These are phyloP conservation scores for Botryococcus braunii DNA, from an alignment of 163 green algal species.

Conservation along the genomic window DNA sequence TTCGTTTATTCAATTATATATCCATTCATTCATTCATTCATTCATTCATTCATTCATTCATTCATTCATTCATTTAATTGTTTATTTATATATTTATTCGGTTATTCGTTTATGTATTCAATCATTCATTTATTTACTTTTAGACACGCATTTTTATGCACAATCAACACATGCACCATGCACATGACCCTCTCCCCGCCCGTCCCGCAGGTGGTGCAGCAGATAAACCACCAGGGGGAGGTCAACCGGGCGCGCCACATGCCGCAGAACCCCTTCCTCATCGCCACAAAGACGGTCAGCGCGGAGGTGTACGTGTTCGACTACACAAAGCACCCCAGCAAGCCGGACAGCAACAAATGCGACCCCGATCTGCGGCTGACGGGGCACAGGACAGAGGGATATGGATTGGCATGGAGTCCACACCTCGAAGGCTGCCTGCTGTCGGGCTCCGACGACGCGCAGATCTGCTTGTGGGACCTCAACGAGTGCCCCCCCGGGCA, in stretches of 20 bases:
- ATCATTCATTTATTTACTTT: too few relatives aligned
- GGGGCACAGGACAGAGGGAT: slow-evolving; percentile 85
- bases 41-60: too few relatives aligned
- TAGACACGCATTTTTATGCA: too few relatives aligned
- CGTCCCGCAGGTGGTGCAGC: slow-evolving; percentile 54
- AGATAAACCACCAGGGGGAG: slow-evolving; percentile 73
- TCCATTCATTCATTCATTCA: too few relatives aligned
- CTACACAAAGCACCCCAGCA: slow-evolving; percentile 92
- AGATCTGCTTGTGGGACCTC: slow-evolving; percentile 99
- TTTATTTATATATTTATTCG: too few relatives aligned
- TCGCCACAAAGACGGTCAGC: slow-evolving; percentile 95
- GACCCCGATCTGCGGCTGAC: slow-evolving; percentile 51
- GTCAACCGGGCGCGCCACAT: slow-evolving; percentile 74
- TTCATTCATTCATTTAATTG: too few relatives aligned
- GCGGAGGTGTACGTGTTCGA: slow-evolving; percentile 94
- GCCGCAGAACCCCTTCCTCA: slow-evolving; percentile 87
- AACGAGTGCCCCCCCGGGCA: slow-evolving; percentile 17
- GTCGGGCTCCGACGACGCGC: slow-evolving; percentile 87
- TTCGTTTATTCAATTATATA: too few relatives aligned
- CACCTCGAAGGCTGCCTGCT: slow-evolving; percentile 79
- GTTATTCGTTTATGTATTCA: too few relatives aligned
- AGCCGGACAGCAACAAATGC: slow-evolving; percentile 82
- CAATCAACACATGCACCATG: not conserved
- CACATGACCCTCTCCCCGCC: not conserved
- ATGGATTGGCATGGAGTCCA: slow-evolving; percentile 87